Base-by-base conservation (phyloP, 2,329 filamentous ascomycete genomes). In the Furcasterigmium sp. region DNA sequence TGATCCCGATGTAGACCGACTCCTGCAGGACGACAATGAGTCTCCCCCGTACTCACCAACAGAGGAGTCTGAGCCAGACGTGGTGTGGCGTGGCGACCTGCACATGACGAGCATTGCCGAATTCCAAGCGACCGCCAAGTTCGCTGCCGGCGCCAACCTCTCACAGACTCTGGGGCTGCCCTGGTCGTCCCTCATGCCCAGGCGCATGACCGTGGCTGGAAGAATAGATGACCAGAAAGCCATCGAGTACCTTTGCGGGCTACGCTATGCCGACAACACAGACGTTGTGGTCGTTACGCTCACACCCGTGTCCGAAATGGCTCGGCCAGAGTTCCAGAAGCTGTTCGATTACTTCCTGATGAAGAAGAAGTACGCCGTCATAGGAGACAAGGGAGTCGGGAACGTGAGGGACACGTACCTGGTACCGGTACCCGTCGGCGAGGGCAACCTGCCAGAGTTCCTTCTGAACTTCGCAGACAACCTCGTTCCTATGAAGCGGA, bases 371-470 rank as follows among this genome's bases (percentile, higher is more conserved):
- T 98, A 95, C 60, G 91, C 90, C 17, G 91, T 97, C 2, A 76
- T 96, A 7, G 84, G 84, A 13, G 87, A 91, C 57, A 85, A 87
- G 60, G 77, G 78, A 1, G 67, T 82, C 23, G 77, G 81, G 17
- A 84, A 89, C 47, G 85, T 96, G 39, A 84, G 90, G 46, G 91
- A 97, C 58, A 87, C 91, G 2, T 97, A 97, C 61, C 77, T 97
- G 25, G 84, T 96, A 9, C 91, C 93, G 0, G 80, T 97, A 5
- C 80, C 89, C 25, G 76, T 82, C 5, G 89, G 87, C 20, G 73
- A 79, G 20, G 73, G 71, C 26, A 78, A 77, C 39, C 78, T 91
- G 35, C 91, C 93, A 0, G 87, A 91, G 48, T 95, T 96, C 55
- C 81, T 96, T 62, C 79, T 89, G 47, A 86, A 95, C 56, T 76